Conservation (phyloP, 2,329 filamentous ascomycete species). For the Aspergillus flavus region DNA sequence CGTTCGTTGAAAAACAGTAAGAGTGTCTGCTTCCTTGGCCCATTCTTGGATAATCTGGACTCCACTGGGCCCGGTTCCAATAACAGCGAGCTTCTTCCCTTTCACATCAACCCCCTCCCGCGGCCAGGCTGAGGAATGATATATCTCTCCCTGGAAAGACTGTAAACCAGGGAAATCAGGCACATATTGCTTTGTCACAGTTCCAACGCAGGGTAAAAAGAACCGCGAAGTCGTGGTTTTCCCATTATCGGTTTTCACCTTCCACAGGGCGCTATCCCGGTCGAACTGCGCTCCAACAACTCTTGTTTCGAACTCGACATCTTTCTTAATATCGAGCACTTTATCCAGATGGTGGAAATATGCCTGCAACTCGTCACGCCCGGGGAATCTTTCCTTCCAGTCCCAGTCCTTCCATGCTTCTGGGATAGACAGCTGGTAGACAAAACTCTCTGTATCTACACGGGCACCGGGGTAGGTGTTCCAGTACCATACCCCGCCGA, state of each 20-base stretch:
- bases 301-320: conserved; percentile 47
- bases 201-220: conserved; percentile 51
- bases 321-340: conserved; percentile 46
- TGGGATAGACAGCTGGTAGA: conserved; percentile 37
- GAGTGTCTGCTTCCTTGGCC: conserved; percentile 53
- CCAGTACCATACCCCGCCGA: conserved; percentile 15
- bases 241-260: conserved; percentile 46
- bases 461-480: conserved; percentile 13
- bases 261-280: conserved; percentile 43
- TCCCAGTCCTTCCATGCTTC: conserved; percentile 49
- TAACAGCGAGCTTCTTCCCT: conserved; percentile 54
- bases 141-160: conserved; percentile 53
- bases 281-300: conserved; percentile 48
- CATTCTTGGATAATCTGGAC: conserved; percentile 62
- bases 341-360: conserved; percentile 54
- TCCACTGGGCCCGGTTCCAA: conserved; percentile 58
- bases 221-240: conserved; percentile 42
- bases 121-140: conserved; percentile 61
- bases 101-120: conserved; percentile 47
- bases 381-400: conserved; percentile 39
- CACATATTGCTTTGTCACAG: conserved; percentile 46
- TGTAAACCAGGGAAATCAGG: conserved; percentile 42
- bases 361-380: conserved; percentile 39
- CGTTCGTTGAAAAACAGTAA: conserved; percentile 63
- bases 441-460: conserved; percentile 6